Conservation (phyloP, 1,284 basidiomycete genomes). For the Rhodofomes roseus region DNA sequence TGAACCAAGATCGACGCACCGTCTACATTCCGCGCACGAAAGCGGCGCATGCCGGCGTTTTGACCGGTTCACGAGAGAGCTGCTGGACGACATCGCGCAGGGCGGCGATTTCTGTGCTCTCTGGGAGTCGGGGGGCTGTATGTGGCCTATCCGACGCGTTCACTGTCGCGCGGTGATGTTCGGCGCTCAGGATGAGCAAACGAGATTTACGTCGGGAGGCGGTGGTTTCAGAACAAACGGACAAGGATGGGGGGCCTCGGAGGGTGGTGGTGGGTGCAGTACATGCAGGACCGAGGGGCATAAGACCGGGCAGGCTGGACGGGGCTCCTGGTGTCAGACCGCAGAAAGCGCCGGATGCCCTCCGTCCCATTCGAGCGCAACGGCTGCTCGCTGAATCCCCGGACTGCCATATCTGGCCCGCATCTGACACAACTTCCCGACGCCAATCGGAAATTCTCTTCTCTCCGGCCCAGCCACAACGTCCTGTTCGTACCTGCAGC, state of each 20-base stretch:
- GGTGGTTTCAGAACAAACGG: neutral
- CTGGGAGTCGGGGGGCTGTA: neutral
- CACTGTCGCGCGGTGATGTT: neutral
- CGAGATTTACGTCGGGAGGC: neutral
- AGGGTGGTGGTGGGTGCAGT: neutral
- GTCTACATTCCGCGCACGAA: constrained; percentile 23
- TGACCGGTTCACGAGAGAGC: constrained; percentile 15
- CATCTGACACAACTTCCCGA: neutral
- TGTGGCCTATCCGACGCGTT: neutral
- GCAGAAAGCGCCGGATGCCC: neutral
- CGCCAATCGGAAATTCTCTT: neutral
- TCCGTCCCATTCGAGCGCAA: neutral
- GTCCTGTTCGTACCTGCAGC: neutral
- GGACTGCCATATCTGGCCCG: neutral
- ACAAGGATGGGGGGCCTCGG: neutral
- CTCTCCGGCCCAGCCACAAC: neutral
- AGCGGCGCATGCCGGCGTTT: constrained; percentile 21
- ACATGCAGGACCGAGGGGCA: neutral
- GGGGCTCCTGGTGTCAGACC: neutral
- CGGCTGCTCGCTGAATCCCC: neutral
- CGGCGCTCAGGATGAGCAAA: neutral
- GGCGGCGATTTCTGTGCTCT: neutral
- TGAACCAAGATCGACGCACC: constrained; percentile 11
- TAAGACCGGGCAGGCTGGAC: neutral
- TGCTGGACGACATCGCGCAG: constrained; percentile 16